These are phyloP conservation scores for Alternaria consortialis DNA, from an alignment of 2,329 filamentous ascomycete species.

Conservation along the genomic window DNA sequence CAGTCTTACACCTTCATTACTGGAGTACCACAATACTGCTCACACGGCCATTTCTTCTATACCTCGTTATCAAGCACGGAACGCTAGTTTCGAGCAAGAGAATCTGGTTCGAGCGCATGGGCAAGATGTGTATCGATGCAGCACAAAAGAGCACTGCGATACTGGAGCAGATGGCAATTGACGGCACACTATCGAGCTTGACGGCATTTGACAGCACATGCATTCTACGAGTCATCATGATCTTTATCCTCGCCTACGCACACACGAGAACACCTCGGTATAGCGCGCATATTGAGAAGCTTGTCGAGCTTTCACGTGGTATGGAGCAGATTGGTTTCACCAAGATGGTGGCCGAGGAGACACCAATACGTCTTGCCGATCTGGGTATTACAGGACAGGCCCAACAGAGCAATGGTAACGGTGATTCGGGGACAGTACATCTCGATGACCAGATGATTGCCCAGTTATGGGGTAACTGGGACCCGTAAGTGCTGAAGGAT, in stretches of 20 bases:
- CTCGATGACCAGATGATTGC: conserved; percentile 42
- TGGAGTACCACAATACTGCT: conserved; percentile 48
- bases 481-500: conserved; percentile 35
- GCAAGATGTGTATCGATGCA: conserved; percentile 45
- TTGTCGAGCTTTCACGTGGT: conserved; percentile 29
- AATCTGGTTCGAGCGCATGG: conserved; percentile 47
- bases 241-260: conserved; percentile 48
- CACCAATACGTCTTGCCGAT: conserved; percentile 42
- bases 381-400: conserved; percentile 38
- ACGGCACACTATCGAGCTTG: conserved; percentile 40
- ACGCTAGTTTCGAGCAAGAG: conserved; percentile 39
- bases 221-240: conserved; percentile 44
- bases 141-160: conserved; percentile 42
- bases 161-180: conserved; percentile 39
- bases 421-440: conserved; percentile 22
- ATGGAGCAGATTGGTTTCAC: conserved; percentile 50
- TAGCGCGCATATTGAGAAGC: conserved; percentile 37
- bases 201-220: conserved; percentile 50
- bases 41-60: conserved; percentile 47
- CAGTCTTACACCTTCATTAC: conserved; percentile 47
- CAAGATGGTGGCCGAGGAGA: conserved; percentile 48
- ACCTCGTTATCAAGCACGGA: conserved; percentile 41
- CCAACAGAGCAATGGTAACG: not conserved
- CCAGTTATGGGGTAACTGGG: conserved; percentile 45
- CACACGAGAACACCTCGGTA: conserved; percentile 41